Percentiles rank a stretch among this genome's conserved stretches.
phyloP scores from a whole-genome alignment of 1,284 basidiomycete genomes.

The Leccinum ponderosum region DNA sequence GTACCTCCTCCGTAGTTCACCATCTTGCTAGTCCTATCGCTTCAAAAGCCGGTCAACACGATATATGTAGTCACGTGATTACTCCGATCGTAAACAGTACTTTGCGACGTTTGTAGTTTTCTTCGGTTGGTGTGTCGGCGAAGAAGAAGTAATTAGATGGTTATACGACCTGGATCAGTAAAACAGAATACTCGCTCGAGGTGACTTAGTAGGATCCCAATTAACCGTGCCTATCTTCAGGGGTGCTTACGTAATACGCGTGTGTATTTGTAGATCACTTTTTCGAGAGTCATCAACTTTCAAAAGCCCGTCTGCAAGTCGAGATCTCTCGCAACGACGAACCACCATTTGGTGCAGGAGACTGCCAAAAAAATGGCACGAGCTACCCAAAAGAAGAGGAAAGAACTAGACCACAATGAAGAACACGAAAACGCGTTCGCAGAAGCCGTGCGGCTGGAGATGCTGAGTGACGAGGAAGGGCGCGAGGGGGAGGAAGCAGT shows the following conservation, averaged over 20 bases:
- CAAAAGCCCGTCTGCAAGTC: background rate
- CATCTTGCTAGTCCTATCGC: background rate
- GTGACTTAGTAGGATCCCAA: no score
- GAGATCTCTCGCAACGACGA: background rate
- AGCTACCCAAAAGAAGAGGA: conserved; percentile 49
- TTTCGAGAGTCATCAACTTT: conserved; percentile 1
- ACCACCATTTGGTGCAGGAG: conserved; percentile 27
- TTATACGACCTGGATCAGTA: no score
- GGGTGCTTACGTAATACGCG: conserved; percentile 19
- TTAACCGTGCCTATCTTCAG: background rate
- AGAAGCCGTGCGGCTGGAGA: conserved; percentile 55
- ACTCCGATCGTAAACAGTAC: background rate
- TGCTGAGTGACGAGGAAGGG: conserved; percentile 71
- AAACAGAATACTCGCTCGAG: no score
- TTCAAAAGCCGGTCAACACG: background rate
- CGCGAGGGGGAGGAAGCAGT: conserved; percentile 38
- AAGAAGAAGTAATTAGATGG: no score
- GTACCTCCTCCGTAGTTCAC: conserved; percentile 51
- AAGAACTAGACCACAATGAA: conserved; percentile 41
- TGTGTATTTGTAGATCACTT: conserved; percentile 3
- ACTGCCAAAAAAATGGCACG: conserved; percentile 31
- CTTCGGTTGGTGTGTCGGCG: no score
- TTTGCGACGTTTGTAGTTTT: background rate
- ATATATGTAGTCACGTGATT: conserved; percentile 11
- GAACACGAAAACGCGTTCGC: conserved; percentile 34